Evolutionary conservation across 2,329 filamentous ascomycete species (phyloP).

Genomic region (Diaporthe citriasiana): DNA sequence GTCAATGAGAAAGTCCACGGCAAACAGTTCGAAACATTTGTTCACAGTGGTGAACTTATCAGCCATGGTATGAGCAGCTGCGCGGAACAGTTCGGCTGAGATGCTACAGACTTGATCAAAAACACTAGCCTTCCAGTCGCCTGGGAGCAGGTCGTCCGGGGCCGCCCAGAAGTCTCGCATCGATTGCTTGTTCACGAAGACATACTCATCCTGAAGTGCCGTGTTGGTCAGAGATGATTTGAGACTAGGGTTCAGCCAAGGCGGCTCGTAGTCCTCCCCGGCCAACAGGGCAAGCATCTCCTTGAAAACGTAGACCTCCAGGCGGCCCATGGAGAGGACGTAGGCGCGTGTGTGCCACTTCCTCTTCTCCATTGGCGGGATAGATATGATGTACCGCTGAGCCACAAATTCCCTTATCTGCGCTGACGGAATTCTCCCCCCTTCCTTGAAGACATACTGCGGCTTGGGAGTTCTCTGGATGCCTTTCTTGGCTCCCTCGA

Average conservation of each 20-base stretch:
- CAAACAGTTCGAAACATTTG: constrained; percentile 56
- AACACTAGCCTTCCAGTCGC: constrained; percentile 51
- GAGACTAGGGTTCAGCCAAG: constrained; percentile 53
- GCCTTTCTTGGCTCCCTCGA: constrained; percentile 37
- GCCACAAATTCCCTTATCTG: constrained; percentile 56
- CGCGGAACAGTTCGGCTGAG: constrained; percentile 52
- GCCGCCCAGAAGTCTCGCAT: constrained; percentile 54
- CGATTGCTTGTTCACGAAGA: constrained; percentile 50
- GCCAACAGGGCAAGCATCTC: constrained; percentile 55
- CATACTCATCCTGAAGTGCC: constrained; percentile 53
- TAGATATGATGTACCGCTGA: constrained; percentile 53
- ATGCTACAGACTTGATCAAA: constrained; percentile 54
- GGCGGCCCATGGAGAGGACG: constrained; percentile 53
- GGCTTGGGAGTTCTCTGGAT: constrained; percentile 42
- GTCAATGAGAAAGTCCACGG: constrained; percentile 54
- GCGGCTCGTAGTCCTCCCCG: constrained; percentile 52
- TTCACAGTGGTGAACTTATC: constrained; percentile 55
- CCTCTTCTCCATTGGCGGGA: constrained; percentile 50
- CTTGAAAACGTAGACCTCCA: constrained; percentile 55
- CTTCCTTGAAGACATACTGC: constrained; percentile 45
- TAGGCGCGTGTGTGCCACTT: constrained; percentile 57
- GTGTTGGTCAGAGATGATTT: constrained; percentile 56
- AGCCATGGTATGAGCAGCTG: constrained; percentile 54
- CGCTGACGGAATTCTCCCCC: constrained; percentile 54
- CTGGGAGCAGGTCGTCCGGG: constrained; percentile 49